Evolutionary conservation across 805 yeast genomes (phyloP).

Genomic region (Metschnikowia cubensis): DNA sequence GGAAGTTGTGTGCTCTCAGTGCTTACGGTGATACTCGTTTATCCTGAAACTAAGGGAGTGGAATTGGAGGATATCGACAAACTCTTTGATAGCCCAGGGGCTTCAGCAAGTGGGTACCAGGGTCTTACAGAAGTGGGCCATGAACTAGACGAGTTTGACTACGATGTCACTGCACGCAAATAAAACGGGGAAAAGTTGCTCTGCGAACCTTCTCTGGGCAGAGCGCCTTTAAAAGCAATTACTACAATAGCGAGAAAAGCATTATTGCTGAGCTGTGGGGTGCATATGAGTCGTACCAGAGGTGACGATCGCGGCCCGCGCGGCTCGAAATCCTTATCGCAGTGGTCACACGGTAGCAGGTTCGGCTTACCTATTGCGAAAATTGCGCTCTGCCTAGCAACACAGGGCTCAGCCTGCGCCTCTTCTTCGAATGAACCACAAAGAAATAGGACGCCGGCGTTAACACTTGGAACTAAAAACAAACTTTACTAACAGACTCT

Average conservation of each 20-base stretch:
- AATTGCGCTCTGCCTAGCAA: conserved; percentile 1
- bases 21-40: conserved; percentile 30
- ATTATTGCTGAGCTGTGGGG: conserved; percentile 2
- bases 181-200: not conserved
- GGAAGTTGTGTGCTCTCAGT: conserved; percentile 34
- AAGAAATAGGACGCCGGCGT: not conserved
- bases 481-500: not conserved
- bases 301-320: not conserved
- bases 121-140: conserved; percentile 12
- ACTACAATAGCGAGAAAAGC: not conserved
- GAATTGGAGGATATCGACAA: conserved; percentile 42
- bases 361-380: conserved; percentile 1
- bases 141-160: conserved; percentile 26
- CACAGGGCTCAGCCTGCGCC: not conserved
- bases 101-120: conserved; percentile 14
- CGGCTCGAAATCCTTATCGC: conserved; percentile 3
- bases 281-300: not conserved
- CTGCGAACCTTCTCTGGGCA: not conserved
- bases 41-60: conserved; percentile 44
- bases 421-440: not conserved
- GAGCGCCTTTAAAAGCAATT: not conserved
- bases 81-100: conserved; percentile 29
- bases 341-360: not conserved
- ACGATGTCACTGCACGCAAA: conserved; percentile 11
- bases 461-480: not conserved